phyloP scores from a whole-genome alignment of 2,329 filamentous ascomycete species.

The Cryphonectria carpinicola region DNA sequence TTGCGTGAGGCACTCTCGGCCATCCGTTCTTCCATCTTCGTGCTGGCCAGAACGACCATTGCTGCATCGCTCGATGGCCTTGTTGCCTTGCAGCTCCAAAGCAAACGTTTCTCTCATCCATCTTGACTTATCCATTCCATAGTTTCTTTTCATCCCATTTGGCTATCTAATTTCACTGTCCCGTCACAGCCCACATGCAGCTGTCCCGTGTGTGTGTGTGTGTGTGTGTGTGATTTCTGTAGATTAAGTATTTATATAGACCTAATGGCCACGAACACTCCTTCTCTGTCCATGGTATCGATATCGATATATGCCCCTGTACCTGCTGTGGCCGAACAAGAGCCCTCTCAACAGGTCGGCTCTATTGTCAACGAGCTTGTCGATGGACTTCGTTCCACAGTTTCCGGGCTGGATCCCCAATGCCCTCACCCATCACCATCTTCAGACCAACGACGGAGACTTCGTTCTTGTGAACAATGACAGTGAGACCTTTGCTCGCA shows the following conservation, averaged over 20 bases:
- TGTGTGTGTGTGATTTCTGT: conserved; percentile 65
- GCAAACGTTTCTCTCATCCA: no score
- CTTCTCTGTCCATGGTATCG: conserved; percentile 73
- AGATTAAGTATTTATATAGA: conserved; percentile 55
- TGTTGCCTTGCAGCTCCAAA: no score
- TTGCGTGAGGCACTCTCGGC: background rate
- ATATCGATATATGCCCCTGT: conserved; percentile 67
- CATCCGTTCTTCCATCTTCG: background rate
- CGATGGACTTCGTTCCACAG: background rate
- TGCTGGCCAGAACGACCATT: no score
- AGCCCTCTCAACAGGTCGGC: conserved; percentile 33
- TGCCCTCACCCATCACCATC: background rate
- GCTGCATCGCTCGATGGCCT: no score
- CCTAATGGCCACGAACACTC: conserved; percentile 60
- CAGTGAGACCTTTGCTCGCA: background rate
- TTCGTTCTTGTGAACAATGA: background rate
- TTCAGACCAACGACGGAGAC: background rate
- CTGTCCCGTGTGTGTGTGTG: conserved; percentile 44
- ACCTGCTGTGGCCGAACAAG: conserved; percentile 57
- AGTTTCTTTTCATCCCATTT: background rate
- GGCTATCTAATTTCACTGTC: background rate
- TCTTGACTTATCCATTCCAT: background rate
- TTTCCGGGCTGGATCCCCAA: background rate
- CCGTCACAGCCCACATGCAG: background rate
- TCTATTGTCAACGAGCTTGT: background rate